A percentile compares a stretch with the other conserved stretches of the same genome.
These are phyloP conservation scores for Fusarium nurragi DNA, from an alignment of 2,329 filamentous ascomycete genomes.

Conservation along the genomic window DNA sequence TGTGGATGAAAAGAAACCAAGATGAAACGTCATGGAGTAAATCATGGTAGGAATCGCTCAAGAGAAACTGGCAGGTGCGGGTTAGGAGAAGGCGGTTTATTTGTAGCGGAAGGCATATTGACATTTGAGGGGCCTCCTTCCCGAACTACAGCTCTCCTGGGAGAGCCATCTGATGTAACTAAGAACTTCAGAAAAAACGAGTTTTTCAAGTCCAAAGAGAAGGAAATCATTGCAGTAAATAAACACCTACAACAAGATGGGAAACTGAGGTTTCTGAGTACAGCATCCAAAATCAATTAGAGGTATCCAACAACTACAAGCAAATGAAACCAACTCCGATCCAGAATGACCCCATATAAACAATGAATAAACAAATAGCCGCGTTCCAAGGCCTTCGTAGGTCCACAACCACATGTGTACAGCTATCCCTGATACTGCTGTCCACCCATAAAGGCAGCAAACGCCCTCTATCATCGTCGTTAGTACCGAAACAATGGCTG, in stretches of 20 bases:
- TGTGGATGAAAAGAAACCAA: constrained; percentile 11
- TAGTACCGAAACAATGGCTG: constrained; percentile 8
- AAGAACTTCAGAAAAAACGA: not conserved
- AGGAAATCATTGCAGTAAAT: not conserved
- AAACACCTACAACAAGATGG: no score
- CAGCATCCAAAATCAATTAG: not conserved
- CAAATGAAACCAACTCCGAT: constrained; percentile 21
- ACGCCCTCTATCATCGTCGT: constrained; percentile 55
- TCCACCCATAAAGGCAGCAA: constrained; percentile 62
- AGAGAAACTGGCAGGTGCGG: not conserved
- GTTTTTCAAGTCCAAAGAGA: not conserved
- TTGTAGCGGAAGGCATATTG: not conserved
- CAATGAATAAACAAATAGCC: not conserved
- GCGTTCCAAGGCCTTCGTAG: not conserved
- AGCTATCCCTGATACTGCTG: constrained; percentile 51
- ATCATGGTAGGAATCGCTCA: not conserved
- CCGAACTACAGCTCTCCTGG: not conserved
- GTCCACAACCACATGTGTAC: not conserved
- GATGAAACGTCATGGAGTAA: not conserved
- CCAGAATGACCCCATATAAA: not conserved
- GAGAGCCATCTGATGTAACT: no score
- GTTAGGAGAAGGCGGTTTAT: not conserved
- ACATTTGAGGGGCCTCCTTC: not conserved
- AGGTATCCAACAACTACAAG: constrained; percentile 26
- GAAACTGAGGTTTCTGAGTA: no score